Percentiles rank a stretch among this genome's conserved stretches.
Evolutionary conservation across 805 yeast species (phyloP).

Genomic region (Wickerhamiella australiensis): DNA sequence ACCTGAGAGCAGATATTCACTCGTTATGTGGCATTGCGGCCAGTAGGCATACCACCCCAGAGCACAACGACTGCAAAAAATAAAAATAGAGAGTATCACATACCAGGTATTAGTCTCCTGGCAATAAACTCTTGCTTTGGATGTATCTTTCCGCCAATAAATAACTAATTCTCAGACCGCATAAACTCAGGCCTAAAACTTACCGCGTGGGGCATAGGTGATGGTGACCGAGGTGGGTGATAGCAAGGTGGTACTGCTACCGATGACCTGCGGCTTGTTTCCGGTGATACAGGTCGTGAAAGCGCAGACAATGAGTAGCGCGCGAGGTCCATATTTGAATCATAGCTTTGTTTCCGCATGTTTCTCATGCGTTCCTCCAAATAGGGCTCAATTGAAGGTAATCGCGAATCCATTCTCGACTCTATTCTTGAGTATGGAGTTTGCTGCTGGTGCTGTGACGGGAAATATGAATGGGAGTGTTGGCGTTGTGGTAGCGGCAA

Average conservation of each 20-base stretch:
- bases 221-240: slow-evolving; percentile 2
- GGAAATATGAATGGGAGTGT: background rate
- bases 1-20: too few species aligned
- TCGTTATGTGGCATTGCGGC: too few species aligned
- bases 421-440: background rate
- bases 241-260: background rate
- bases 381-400: slow-evolving; percentile 6
- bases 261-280: slow-evolving; percentile 9
- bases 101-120: too few species aligned
- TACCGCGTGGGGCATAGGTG: background rate
- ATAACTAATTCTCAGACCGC: background rate
- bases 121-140: too few species aligned
- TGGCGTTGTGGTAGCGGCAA: background rate
- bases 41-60: too few species aligned
- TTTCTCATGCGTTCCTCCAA: slow-evolving; percentile 7
- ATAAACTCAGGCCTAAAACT: background rate
- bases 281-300: slow-evolving; percentile 9
- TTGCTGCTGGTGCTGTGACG: background rate
- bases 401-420: background rate
- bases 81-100: background rate
- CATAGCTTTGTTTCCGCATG: slow-evolving; percentile 10
- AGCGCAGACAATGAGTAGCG: slow-evolving; percentile 7
- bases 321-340: slow-evolving; percentile 6
- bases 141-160: background rate
- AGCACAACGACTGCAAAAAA: too few species aligned